Percentiles rank a stretch among this genome's conserved stretches.
These are phyloP conservation scores for Penicillium olsonii DNA, from an alignment of 2,329 filamentous ascomycete genomes.

Conservation along the genomic window DNA sequence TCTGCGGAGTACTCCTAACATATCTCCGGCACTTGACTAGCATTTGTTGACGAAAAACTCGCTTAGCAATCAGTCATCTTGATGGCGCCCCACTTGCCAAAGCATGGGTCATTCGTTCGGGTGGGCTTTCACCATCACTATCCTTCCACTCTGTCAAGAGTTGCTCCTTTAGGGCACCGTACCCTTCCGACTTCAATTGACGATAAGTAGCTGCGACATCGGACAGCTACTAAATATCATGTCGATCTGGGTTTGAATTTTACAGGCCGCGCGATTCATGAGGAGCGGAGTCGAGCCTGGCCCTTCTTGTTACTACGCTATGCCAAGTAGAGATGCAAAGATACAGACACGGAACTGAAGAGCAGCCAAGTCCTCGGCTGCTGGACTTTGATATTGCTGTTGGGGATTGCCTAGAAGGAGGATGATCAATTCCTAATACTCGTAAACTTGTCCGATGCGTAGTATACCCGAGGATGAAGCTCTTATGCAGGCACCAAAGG, in stretches of 20 bases:
- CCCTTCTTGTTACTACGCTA: background rate
- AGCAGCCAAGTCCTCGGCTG: slow-evolving; percentile 3
- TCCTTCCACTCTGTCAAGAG: background rate
- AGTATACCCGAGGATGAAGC: background rate
- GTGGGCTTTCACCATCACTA: no score
- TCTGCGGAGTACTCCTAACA: background rate
- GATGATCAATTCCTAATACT: slow-evolving; percentile 3
- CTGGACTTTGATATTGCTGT: background rate
- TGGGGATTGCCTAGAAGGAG: background rate
- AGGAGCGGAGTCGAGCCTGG: background rate
- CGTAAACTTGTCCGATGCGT: background rate
- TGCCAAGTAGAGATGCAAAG: background rate
- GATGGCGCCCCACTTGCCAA: background rate
- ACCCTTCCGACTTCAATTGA: background rate
- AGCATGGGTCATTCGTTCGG: background rate
- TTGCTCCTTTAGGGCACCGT: background rate
- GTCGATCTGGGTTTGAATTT: background rate
- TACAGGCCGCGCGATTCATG: background rate
- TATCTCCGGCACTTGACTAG: background rate
- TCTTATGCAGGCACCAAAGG: background rate
- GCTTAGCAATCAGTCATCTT: background rate
- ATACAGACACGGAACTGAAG: background rate
- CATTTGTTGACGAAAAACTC: background rate
- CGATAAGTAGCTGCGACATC: background rate
- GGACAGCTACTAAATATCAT: background rate